phyloP scores from a whole-genome alignment of 345 rosid genomes.

The Carallia pectinifolia region DNA sequence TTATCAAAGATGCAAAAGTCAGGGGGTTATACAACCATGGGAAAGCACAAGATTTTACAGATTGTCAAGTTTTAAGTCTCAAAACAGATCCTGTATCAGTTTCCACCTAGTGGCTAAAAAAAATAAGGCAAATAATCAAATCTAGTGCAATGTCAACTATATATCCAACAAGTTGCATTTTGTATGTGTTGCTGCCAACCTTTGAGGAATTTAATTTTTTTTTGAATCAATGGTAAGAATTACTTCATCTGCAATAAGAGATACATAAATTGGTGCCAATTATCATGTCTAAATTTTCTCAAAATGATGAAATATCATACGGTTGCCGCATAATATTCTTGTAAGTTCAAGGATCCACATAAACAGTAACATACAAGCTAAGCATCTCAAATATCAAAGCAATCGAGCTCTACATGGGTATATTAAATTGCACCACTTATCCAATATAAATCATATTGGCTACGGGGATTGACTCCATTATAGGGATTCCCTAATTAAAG shows the following conservation, averaged over 20 bases:
- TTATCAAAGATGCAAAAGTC: too few species aligned
- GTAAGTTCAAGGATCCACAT: not conserved
- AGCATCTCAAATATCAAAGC: not conserved
- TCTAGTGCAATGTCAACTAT: not conserved
- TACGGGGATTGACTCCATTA: too few species aligned
- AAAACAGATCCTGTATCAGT: not conserved
- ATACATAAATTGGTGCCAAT: slow-evolving; percentile 1
- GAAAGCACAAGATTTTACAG: not conserved
- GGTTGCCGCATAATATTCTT: not conserved
- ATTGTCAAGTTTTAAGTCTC: not conserved
- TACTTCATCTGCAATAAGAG: slow-evolving; percentile 59
- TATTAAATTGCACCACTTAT: too few species aligned
- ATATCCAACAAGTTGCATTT: slow-evolving; percentile 4
- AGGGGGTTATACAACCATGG: too few species aligned
- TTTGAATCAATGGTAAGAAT: slow-evolving; percentile 79
- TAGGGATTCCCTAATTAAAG: too few species aligned
- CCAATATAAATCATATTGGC: too few species aligned
- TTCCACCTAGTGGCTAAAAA: not conserved
- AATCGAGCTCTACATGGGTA: not conserved
- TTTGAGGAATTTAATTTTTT: slow-evolving; percentile 87
- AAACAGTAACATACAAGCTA: not conserved
- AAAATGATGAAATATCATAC: not conserved
- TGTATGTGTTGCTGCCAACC: slow-evolving; percentile 41
- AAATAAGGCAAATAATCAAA: not conserved
- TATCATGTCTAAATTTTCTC: not conserved